Percentiles rank a stretch among this genome's conserved stretches.
Evolutionary conservation across 1,284 basidiomycete genomes (phyloP).

Genomic region (Moesziomyces globuligerus): DNA sequence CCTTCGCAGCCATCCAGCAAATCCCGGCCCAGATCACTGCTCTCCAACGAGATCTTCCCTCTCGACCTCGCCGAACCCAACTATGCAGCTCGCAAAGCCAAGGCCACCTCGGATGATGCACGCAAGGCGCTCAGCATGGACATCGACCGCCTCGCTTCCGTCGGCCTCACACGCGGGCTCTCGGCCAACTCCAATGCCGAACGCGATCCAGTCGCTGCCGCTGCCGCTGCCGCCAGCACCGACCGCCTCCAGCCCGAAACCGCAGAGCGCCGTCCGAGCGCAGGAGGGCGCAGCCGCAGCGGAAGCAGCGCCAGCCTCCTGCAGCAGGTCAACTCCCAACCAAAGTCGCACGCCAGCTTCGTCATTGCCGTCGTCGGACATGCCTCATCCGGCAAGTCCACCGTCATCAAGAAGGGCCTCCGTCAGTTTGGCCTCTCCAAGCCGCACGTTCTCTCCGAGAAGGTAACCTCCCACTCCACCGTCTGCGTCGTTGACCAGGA

Average conservation of each 20-base stretch:
- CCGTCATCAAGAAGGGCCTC: conserved; percentile 62
- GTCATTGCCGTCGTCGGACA: conserved; percentile 63
- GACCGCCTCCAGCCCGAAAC: conserved; percentile 18
- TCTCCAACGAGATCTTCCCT: conserved; percentile 54
- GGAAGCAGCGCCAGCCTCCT: conserved; percentile 59
- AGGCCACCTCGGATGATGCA: conserved; percentile 6
- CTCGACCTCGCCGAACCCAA: conserved; percentile 46
- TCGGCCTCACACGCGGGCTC: conserved; percentile 9
- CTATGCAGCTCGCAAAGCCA: conserved; percentile 6
- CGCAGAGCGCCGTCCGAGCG: conserved; percentile 33
- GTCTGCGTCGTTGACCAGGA: conserved; percentile 61
- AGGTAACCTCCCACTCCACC: conserved; percentile 60
- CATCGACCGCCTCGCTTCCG: conserved; percentile 12
- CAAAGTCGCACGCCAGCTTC: conserved; percentile 58
- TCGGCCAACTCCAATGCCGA: conserved; percentile 7
- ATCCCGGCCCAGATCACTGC: conserved; percentile 46
- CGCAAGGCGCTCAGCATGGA: conserved; percentile 37
- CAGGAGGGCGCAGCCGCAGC: conserved; percentile 52
- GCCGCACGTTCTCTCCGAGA: conserved; percentile 56
- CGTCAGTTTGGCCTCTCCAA: conserved; percentile 61
- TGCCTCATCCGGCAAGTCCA: conserved; percentile 55
- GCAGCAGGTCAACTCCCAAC: conserved; percentile 57
- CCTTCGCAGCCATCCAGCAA: conserved; percentile 14
- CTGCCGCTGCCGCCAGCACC: background rate
- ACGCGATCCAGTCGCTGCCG: conserved; percentile 3